These are phyloP conservation scores for Russula earlei DNA, from an alignment of 768 basidiomycete species.

Conservation along the genomic window DNA sequence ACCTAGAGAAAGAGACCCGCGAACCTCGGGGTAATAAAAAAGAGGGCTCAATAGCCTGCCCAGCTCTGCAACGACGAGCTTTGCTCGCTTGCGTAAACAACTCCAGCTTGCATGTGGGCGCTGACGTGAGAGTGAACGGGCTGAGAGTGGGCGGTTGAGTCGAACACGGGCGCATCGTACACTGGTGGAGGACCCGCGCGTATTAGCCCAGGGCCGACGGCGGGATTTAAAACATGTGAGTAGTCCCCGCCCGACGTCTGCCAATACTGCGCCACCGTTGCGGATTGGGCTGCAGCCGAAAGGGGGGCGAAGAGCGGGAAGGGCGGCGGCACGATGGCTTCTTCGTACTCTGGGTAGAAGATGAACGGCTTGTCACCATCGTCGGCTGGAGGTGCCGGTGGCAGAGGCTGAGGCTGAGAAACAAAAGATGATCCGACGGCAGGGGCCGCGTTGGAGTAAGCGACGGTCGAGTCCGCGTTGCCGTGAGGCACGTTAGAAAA, in stretches of 20 bases:
- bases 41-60: conserved; percentile 5
- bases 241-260: conserved; percentile 7
- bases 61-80: conserved; percentile 13
- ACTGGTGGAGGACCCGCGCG: conserved; percentile 5
- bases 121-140: background rate
- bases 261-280: conserved; percentile 10
- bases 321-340: background rate
- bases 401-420: background rate
- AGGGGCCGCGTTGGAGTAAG: background rate
- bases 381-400: background rate
- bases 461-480: conserved; percentile 1
- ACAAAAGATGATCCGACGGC: background rate
- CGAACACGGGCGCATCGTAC: conserved; percentile 4
- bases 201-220: conserved; percentile 7
- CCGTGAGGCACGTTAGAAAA: conserved; percentile 10
- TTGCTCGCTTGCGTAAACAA: conserved; percentile 8
- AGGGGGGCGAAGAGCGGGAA: conserved; percentile 6
- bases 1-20: background rate
- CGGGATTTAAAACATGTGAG: conserved; percentile 16
- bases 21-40: background rate
- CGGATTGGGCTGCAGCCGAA: background rate
- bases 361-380: conserved; percentile 21
- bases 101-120: background rate
- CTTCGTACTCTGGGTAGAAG: conserved; percentile 20
- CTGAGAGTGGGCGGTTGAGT: background rate